Evolutionary conservation across 73 alveolate species (phyloP).

Genomic region (Blepharisma stoltei): DNA sequence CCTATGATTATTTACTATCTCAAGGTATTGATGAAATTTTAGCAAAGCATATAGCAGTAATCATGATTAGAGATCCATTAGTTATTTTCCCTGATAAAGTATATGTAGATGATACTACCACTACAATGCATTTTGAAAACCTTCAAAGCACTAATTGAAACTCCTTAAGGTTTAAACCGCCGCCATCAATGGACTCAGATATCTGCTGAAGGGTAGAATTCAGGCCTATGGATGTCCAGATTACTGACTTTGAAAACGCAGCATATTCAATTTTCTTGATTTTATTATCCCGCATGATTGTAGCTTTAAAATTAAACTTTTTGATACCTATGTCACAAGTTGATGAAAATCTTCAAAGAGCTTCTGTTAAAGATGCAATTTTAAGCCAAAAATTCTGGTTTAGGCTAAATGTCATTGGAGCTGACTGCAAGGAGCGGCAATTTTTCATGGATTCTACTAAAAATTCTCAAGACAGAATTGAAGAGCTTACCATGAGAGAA

Average conservation of each 20-base stretch:
- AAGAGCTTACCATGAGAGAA: conserved; percentile 71
- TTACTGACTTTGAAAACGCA: conserved; percentile 91
- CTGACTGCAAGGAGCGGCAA: conserved; percentile 24
- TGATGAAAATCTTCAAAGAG: conserved; percentile 59
- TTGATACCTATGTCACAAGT: conserved; percentile 45
- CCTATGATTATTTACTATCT: conserved; percentile 51
- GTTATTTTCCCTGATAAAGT: conserved; percentile 55
- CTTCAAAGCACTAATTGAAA: conserved; percentile 92
- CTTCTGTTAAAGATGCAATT: conserved; percentile 75
- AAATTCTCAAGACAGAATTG: conserved; percentile 50
- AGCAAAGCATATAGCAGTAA: conserved; percentile 80
- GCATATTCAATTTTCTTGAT: conserved; percentile 54
- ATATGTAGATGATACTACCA: conserved; percentile 60
- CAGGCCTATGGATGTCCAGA: conserved; percentile 86
- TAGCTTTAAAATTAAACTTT: conserved; percentile 36
- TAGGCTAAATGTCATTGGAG: conserved; percentile 64
- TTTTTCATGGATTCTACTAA: neutral
- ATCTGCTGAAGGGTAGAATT: conserved; percentile 95
- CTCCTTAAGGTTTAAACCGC: conserved; percentile 94
- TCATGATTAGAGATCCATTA: conserved; percentile 88
- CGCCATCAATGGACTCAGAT: conserved; percentile 73
- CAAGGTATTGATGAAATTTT: conserved; percentile 74
- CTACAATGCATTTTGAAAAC: conserved; percentile 89
- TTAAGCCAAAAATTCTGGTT: conserved; percentile 76
- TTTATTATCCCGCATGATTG: conserved; percentile 36